Base-by-base conservation (phyloP, 257 asterid species). In the Forsythia viridissima region DNA sequence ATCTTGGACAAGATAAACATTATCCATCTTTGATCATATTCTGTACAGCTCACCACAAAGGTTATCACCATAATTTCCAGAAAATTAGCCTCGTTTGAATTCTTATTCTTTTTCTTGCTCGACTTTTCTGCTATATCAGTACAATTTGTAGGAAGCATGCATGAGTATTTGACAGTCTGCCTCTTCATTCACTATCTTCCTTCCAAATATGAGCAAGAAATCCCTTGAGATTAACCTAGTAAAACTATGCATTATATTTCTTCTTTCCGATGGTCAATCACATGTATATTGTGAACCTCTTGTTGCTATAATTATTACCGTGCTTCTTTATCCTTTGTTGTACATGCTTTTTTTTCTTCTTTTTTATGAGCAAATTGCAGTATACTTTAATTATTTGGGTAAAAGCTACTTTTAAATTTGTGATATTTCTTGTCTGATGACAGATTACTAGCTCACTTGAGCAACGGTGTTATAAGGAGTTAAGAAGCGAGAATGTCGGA, bases 391-490 rank as follows among this genome's bases (percentile, higher is more conserved):
- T 79, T 71, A 11, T 78, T 55, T 69, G 63, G 66, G 79, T 67
- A 66, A 79, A 65, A 39, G 73, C 69, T 40, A 52, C 46, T 36
- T 57, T 61, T 8, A 13, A 51, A 11, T n/a, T 71, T 42, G 63
- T 73, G 69, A 79, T 75, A 70, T 77, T 73, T 86, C 41, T 79
- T 76, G 72, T 79, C 76, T 65, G 77, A 76, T 84, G 82, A 72
- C 84, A 96, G 99, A 96, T 96, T 70, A 91, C 97, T 20, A 86
- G 80, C 80, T 84, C 93, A 83, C 94, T 96, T 39, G 99, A 96
- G 88, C 98, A 93, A 88, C 89, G 91, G 86, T 96, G 97, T 90
- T 96, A 92, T 83, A 93, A 93, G 92, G 98, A 96, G 81, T 83
- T 96, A 81, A 90, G 99, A 82, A 82, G 70, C 81, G 97, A 89